Percentiles rank a stretch among this genome's conserved stretches.
Evolutionary conservation across 2,329 filamentous ascomycete genomes (phyloP).

Genomic region (Monosporascus sp.): DNA sequence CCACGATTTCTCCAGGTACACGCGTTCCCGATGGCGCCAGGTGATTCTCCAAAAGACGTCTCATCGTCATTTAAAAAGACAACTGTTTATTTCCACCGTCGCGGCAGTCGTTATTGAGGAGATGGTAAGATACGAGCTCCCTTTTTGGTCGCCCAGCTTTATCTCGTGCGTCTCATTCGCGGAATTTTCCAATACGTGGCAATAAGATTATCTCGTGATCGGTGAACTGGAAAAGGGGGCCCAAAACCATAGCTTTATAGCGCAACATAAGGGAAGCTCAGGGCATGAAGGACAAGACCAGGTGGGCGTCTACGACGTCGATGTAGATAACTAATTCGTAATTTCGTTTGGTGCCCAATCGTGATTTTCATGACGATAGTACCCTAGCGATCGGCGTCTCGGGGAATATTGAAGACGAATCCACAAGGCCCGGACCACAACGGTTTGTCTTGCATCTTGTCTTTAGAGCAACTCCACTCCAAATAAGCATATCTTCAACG

Average conservation of each 20-base stretch:
- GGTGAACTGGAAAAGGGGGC: not conserved
- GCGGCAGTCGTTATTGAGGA: not conserved
- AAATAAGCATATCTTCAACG: too few relatives aligned
- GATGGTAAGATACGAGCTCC: not conserved
- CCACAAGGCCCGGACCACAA: not conserved
- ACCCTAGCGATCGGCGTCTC: not conserved
- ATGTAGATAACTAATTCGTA: not conserved
- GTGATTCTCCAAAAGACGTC: not conserved
- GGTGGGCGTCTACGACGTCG: too few relatives aligned
- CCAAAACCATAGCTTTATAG: not conserved
- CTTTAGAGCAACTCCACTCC: too few relatives aligned
- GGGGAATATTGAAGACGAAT: not conserved
- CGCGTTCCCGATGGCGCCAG: not conserved
- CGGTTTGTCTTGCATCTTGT: not conserved
- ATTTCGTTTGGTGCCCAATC: not conserved
- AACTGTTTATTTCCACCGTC: not conserved
- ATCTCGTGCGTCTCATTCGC: not conserved
- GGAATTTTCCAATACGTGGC: not conserved
- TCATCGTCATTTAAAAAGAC: not conserved
- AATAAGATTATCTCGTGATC: not conserved
- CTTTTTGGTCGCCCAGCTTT: not conserved
- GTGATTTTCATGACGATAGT: too few relatives aligned
- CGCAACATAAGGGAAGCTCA: not conserved
- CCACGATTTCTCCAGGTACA: too few relatives aligned
- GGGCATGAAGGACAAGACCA: too few relatives aligned